A percentile compares a stretch with the other conserved stretches of the same genome.
These are phyloP conservation scores for Chlorella sorokiniana DNA, from an alignment of 139 green algal genomes.

Conservation along the genomic window DNA sequence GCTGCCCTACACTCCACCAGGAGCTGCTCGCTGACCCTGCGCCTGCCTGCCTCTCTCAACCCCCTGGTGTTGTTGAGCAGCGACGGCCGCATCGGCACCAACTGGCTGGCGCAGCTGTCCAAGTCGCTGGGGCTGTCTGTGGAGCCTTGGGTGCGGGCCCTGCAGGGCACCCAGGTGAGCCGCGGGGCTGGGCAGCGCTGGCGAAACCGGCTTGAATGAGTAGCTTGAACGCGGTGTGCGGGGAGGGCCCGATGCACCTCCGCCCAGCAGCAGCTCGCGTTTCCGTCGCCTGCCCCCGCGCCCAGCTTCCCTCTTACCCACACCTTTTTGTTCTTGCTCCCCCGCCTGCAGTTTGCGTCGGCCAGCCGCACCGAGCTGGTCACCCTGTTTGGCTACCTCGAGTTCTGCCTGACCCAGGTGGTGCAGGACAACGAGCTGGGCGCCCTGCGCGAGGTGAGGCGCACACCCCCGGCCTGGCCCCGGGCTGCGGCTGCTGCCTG, in stretches of 20 bases:
- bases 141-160: slow-evolving; percentile 73
- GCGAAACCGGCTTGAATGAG: neutral
- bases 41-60: neutral
- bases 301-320: neutral
- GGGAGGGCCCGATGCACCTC: neutral
- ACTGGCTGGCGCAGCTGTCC: slow-evolving; percentile 37
- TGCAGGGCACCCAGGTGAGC: slow-evolving; percentile 31
- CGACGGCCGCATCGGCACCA: slow-evolving; percentile 47
- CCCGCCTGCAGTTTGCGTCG: slow-evolving; percentile 76
- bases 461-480: too few species aligned
- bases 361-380: slow-evolving; percentile 82
- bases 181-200: neutral
- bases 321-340: slow-evolving; percentile 30
- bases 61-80: neutral
- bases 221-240: neutral
- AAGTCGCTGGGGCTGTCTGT: slow-evolving; percentile 43
- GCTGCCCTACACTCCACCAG: neutral
- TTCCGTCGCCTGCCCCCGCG: neutral
- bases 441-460: slow-evolving; percentile 68
- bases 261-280: neutral
- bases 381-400: slow-evolving; percentile 92
- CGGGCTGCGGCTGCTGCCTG: neutral
- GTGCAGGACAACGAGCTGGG: slow-evolving; percentile 99
- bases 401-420: slow-evolving; percentile 95
- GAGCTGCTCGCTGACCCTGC: neutral